A percentile compares a stretch with the other conserved stretches of the same genome.
These are phyloP conservation scores for Penicillium digitatum DNA, from an alignment of 2,329 filamentous ascomycete genomes.

Conservation along the genomic window DNA sequence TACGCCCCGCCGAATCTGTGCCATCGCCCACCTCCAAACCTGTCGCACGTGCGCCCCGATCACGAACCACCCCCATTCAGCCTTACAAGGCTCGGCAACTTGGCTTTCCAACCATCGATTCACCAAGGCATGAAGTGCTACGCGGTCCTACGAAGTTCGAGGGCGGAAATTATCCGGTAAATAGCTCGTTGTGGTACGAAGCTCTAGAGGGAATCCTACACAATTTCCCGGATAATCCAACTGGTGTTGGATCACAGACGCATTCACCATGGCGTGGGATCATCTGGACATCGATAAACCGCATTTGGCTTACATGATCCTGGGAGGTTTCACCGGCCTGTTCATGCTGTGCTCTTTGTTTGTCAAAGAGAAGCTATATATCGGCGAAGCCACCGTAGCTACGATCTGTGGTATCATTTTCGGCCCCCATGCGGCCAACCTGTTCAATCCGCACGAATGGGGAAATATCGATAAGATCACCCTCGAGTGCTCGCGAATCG, in stretches of 20 bases:
- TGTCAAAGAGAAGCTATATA: slow-evolving; percentile 98
- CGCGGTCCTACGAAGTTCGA: slow-evolving; percentile 15
- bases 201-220: background rate
- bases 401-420: slow-evolving; percentile 68
- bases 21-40: background rate
- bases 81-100: slow-evolving; percentile 17
- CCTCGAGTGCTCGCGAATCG: slow-evolving; percentile 66
- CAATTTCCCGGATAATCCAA: slow-evolving; percentile 2
- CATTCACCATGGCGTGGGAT: slow-evolving; percentile 48
- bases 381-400: slow-evolving; percentile 94
- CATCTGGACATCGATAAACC: slow-evolving; percentile 73
- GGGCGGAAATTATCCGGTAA: slow-evolving; percentile 25
- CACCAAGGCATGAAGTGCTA: slow-evolving; percentile 30
- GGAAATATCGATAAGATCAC: slow-evolving; percentile 66
- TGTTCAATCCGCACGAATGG: slow-evolving; percentile 60
- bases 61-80: slow-evolving; percentile 7
- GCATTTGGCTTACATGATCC: slow-evolving; percentile 96
- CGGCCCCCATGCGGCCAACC: slow-evolving; percentile 61
- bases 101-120: slow-evolving; percentile 1
- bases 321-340: slow-evolving; percentile 93
- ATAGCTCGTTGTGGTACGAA: slow-evolving; percentile 15
- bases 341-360: slow-evolving; percentile 98
- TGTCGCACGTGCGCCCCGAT: background rate
- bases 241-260: background rate
- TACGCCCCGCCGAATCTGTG: slow-evolving; percentile 2